These are phyloP conservation scores for Eucalyptus decipiens DNA, from an alignment of 345 rosid genomes.

Conservation along the genomic window DNA sequence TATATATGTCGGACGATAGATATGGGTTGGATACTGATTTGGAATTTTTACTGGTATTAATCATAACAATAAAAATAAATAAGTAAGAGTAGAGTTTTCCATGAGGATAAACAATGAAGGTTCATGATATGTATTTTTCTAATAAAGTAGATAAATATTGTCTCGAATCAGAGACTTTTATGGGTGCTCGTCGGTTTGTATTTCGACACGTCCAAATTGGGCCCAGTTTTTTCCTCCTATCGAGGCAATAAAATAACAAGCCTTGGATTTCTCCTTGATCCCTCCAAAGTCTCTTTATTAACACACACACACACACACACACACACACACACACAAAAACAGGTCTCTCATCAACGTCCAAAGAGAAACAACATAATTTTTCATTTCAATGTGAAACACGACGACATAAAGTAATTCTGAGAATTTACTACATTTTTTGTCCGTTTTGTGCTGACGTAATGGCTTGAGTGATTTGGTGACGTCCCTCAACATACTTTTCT, in stretches of 20 bases:
- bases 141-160: not conserved
- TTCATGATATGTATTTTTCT: not conserved
- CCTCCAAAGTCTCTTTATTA: not conserved
- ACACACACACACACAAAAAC: too few relatives aligned
- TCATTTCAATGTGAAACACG: not conserved
- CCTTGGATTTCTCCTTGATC: not conserved
- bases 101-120: not conserved
- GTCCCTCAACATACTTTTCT: not conserved
- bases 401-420: not conserved
- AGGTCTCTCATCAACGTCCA: not conserved
- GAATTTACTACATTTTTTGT: not conserved
- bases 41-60: not conserved
- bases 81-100: not conserved
- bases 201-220: not conserved
- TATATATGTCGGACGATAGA: not conserved
- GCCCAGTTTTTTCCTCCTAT: not conserved
- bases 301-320: too few relatives aligned
- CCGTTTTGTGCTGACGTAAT: not conserved
- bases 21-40: not conserved
- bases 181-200: not conserved
- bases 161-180: not conserved
- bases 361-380: not conserved
- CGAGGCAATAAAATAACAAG: too few relatives aligned
- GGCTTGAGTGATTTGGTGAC: not conserved
- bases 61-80: too few relatives aligned